Percentiles rank a stretch among this genome's conserved stretches.
These are phyloP conservation scores for Triticum aestivum DNA, from an alignment of 176 grass and related monocot species.

Conservation along the genomic window DNA sequence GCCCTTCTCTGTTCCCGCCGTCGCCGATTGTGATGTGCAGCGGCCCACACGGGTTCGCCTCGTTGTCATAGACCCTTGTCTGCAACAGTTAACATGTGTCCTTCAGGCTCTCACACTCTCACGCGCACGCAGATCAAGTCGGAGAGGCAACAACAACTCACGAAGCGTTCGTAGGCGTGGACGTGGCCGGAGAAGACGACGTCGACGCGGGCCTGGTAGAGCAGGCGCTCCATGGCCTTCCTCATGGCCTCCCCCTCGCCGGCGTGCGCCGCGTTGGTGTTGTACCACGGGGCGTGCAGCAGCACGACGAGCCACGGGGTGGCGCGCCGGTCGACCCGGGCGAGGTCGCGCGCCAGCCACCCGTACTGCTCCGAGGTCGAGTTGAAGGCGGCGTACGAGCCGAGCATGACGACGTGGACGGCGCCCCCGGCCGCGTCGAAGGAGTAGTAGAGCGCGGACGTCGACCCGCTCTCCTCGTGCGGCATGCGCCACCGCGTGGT, in stretches of 20 bases:
- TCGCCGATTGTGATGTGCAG: slow-evolving; percentile 92
- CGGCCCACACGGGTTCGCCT: slow-evolving; percentile 62
- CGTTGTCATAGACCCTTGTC: slow-evolving; percentile 69
- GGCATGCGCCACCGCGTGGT: slow-evolving; percentile 76
- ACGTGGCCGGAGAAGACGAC: slow-evolving; percentile 86
- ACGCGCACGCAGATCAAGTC: neutral
- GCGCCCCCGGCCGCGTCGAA: slow-evolving; percentile 60
- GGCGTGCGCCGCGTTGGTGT: slow-evolving; percentile 78
- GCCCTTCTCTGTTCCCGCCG: slow-evolving; percentile 97
- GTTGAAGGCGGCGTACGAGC: slow-evolving; percentile 61
- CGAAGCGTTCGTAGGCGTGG: slow-evolving; percentile 92
- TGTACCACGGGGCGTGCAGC: slow-evolving; percentile 91
- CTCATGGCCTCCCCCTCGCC: slow-evolving; percentile 86
- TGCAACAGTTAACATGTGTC: neutral
- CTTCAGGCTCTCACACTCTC: neutral
- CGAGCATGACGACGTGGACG: slow-evolving; percentile 81
- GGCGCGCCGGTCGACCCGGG: slow-evolving; percentile 50
- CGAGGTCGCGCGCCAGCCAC: slow-evolving; percentile 78
- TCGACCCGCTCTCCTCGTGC: slow-evolving; percentile 75
- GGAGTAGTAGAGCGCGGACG: slow-evolving; percentile 85
- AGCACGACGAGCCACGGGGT: slow-evolving; percentile 74
- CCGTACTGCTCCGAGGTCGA: slow-evolving; percentile 59
- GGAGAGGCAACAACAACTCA: slow-evolving; percentile 32
- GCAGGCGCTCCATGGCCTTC: slow-evolving; percentile 65
- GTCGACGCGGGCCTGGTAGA: slow-evolving; percentile 69